Percentiles rank a stretch among this genome's conserved stretches.
These are phyloP conservation scores for Incumbomyces delicatus DNA, from an alignment of 2,329 filamentous ascomycete species.

Conservation along the genomic window DNA sequence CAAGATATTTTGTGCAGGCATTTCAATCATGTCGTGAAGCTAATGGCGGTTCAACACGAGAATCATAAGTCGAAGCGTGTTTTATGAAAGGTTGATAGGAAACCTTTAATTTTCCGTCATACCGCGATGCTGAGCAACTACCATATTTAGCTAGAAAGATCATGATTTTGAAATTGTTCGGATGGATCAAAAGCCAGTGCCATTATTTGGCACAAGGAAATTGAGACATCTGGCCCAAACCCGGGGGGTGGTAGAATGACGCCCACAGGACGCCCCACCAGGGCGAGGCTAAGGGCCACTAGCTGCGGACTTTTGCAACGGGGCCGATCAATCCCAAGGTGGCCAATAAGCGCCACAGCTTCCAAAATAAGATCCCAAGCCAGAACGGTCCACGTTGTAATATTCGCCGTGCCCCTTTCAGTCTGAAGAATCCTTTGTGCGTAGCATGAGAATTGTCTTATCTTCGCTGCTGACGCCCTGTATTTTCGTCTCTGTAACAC, in stretches of 20 bases:
- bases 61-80: no score
- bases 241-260: neutral
- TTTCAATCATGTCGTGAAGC: no score
- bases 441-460: neutral
- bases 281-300: neutral
- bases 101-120: no score
- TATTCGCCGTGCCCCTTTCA: neutral
- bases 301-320: neutral
- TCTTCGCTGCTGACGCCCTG: neutral
- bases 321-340: neutral
- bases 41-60: no score
- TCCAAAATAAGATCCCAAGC: conserved; percentile 1
- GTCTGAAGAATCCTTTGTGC: neutral
- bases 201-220: neutral
- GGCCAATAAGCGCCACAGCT: no score
- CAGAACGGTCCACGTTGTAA: neutral
- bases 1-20: no score
- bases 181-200: no score
- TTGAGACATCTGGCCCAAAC: neutral
- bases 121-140: conserved; percentile 1
- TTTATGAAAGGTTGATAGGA: no score
- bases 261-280: neutral
- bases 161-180: neutral
- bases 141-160: conserved; percentile 5
- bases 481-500: neutral